phyloP scores from a whole-genome alignment of 2,329 filamentous ascomycete species.

The Fusarium sulawesiense region DNA sequence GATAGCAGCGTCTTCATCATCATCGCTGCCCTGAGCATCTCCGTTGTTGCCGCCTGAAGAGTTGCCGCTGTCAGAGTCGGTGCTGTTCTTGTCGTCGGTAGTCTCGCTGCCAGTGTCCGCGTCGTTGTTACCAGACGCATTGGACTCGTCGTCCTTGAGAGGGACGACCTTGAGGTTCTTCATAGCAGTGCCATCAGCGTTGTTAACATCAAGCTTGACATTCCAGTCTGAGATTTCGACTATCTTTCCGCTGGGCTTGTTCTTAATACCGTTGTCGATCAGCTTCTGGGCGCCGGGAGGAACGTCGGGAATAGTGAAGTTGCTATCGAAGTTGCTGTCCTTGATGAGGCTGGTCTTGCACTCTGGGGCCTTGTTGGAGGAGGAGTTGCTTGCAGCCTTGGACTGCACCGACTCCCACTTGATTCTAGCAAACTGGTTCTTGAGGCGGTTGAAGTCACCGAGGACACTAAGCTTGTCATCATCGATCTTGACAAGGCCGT shows the following conservation, averaged over 20 bases:
- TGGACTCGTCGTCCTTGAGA: conserved; percentile 58
- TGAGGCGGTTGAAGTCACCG: conserved; percentile 78
- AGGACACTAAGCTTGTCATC: conserved; percentile 68
- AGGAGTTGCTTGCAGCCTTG: conserved; percentile 66
- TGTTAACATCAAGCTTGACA: conserved; percentile 60
- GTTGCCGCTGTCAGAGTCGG: conserved; percentile 33
- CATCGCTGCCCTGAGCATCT: conserved; percentile 45
- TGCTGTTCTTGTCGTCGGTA: conserved; percentile 39
- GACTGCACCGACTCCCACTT: conserved; percentile 76
- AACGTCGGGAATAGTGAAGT: conserved; percentile 79
- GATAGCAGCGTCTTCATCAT: conserved; percentile 47
- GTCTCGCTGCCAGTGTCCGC: conserved; percentile 50
- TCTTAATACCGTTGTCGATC: conserved; percentile 79
- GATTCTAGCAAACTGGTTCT: conserved; percentile 78
- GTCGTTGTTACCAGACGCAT: conserved; percentile 59
- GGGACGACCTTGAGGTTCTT: conserved; percentile 61
- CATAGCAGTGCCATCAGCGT: conserved; percentile 56
- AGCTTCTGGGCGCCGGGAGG: conserved; percentile 76
- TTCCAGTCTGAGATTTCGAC: conserved; percentile 74
- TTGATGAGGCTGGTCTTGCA: conserved; percentile 77
- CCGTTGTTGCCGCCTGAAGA: conserved; percentile 14
- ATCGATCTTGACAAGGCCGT: conserved; percentile 72
- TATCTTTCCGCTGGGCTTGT: conserved; percentile 73
- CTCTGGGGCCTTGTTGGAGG: conserved; percentile 62
- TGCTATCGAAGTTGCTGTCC: conserved; percentile 74